Conservation (phyloP, 2,329 filamentous ascomycete species). For the Lojkania enalia region DNA sequence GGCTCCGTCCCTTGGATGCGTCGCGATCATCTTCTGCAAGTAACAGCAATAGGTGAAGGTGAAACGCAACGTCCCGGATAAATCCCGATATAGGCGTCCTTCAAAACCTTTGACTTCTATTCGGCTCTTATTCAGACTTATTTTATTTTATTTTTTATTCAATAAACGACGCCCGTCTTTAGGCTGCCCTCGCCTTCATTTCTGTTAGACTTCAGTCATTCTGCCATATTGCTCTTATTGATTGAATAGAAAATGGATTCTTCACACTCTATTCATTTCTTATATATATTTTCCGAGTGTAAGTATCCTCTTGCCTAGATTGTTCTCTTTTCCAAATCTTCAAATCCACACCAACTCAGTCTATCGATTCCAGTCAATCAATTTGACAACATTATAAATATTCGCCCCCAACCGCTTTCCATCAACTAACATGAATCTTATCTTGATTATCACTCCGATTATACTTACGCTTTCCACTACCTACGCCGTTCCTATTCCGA, state of each 20-base stretch:
- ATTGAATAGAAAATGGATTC: too few relatives aligned
- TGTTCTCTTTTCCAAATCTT: constrained; percentile 5
- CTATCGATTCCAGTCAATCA: constrained; percentile 11
- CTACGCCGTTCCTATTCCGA: constrained; percentile 47
- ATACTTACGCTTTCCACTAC: constrained; percentile 49
- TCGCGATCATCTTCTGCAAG: too few relatives aligned
- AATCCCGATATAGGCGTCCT: too few relatives aligned
- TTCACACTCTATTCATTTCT: constrained; percentile 6
- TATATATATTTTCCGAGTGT: constrained; percentile 6
- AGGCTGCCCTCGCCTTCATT: constrained; percentile 24
- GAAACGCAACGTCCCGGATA: too few relatives aligned
- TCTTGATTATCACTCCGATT: constrained; percentile 46
- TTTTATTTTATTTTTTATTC: too few relatives aligned
- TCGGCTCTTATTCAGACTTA: too few relatives aligned
- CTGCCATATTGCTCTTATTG: constrained; percentile 7
- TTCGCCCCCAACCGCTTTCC: constrained; percentile 13
- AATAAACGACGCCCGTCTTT: constrained; percentile 1
- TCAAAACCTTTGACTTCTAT: too few relatives aligned
- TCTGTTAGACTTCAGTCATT: constrained; percentile 25
- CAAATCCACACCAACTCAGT: constrained; percentile 11
- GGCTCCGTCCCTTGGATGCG: too few relatives aligned
- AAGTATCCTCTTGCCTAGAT: constrained; percentile 20
- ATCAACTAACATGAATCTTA: constrained; percentile 53
- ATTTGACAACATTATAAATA: constrained; percentile 18
- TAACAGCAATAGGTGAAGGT: too few relatives aligned